Percentiles rank a stretch among this genome's conserved stretches.
These are phyloP conservation scores for Pythium periplocum DNA, from an alignment of 352 stramenopile species.

Conservation along the genomic window DNA sequence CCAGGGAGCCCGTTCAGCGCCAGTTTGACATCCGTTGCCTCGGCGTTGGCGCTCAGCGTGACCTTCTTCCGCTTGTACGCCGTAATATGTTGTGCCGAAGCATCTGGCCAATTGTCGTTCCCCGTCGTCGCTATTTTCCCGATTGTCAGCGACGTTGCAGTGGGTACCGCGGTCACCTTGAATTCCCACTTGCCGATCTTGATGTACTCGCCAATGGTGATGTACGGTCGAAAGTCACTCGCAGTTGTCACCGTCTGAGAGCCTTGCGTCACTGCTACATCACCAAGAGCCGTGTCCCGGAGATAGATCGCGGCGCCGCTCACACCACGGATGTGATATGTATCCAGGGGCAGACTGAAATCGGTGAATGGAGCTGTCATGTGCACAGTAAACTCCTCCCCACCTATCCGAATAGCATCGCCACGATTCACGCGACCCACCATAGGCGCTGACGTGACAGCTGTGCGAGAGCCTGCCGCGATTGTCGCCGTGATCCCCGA, in stretches of 20 bases:
- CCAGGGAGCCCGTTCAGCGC: conserved; percentile 41
- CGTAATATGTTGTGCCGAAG: conserved; percentile 41
- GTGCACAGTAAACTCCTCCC: conserved; percentile 62
- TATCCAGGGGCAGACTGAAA: conserved; percentile 50
- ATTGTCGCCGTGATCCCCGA: conserved; percentile 34
- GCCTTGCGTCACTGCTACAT: conserved; percentile 38
- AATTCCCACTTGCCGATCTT: conserved; percentile 53
- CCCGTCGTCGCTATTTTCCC: conserved; percentile 18
- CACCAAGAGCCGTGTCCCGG: conserved; percentile 60
- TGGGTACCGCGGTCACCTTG: conserved; percentile 25
- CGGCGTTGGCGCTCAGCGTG: conserved; percentile 39
- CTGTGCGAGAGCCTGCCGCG: conserved; percentile 42
- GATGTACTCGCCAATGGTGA: conserved; percentile 43
- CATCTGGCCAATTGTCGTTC: conserved; percentile 30
- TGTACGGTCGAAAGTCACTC: conserved; percentile 28
- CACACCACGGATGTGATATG: conserved; percentile 57
- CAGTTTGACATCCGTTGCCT: conserved; percentile 43
- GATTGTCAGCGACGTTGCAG: conserved; percentile 26
- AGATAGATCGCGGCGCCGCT: conserved; percentile 27
- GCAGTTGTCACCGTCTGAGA: conserved; percentile 33
- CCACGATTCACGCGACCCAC: conserved; percentile 66
- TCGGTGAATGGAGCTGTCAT: conserved; percentile 65
- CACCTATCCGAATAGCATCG: conserved; percentile 44
- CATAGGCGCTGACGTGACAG: conserved; percentile 37
- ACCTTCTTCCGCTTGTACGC: conserved; percentile 67